Evolutionary conservation across 2,329 filamentous ascomycete species (phyloP), one percentile per base, ranked within the genome.

Genomic region (Neodidymelliopsis sp.): DNA sequence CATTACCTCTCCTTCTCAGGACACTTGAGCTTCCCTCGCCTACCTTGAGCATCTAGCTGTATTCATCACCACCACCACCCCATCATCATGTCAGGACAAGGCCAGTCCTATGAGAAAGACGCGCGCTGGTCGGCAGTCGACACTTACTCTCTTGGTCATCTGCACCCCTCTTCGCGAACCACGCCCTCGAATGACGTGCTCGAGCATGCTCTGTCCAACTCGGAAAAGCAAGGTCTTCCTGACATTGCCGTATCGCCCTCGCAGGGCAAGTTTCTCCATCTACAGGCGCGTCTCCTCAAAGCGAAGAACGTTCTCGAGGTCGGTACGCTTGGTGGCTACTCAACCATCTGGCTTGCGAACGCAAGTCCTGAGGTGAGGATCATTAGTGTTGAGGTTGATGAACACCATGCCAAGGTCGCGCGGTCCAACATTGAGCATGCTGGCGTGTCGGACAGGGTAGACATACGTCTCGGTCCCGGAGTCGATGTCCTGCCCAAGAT

Each of bases 301-400:
- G 66, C 65, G 15, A 63, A 60, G 43, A 60, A 65, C 34, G 54
- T 68, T 6, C 77, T 84, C 25, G 82, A 85, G 60, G 70, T 84
- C 36, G 82, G 82, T 18, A 83, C 80, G 0, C 63, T 84, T 19
- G 81, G 81, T 10, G 81, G 76, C 6, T 84, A 82, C 63, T 77
- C 75, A 1, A 75, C 78, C 11, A 79, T 83, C 43, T 84, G 78
- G 74, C 72, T 84, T 37, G 80, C 80, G 2, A 64, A 63, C 15
- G 60, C 69, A 10, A 66, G 63, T 9, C 69, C 72, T 0, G 60
- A 67, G 15, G 57, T 73, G 4, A 61, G 74, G 13, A 74, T 84
- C 12, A 82, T 78, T 0, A 81, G 74, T 35, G 73, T 84, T 37
- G 81, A 84, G 57, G 72, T 80, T 25, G 62, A 81, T 47, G 57